Evolutionary conservation across 164 flowering plant species (phyloP).

Genomic region (Umbilicus rupestris): DNA sequence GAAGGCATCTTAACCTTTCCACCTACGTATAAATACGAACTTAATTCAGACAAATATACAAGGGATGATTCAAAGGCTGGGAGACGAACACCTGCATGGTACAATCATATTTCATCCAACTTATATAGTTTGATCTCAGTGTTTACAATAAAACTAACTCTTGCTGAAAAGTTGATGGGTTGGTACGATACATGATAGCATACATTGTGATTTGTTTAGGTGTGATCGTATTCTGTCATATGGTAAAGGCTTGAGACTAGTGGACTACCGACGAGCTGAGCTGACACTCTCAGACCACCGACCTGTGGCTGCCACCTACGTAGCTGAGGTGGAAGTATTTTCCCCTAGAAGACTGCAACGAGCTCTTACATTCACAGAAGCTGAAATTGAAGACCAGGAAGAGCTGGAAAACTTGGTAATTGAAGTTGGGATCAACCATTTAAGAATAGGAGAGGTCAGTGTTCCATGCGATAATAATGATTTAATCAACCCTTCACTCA

Average conservation of each 20-base stretch:
- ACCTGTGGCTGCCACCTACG: conserved; percentile 67
- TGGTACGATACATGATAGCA: neutral
- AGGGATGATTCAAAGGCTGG: conserved; percentile 75
- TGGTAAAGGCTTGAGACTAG: conserved; percentile 68
- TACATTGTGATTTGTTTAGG: conserved; percentile 34
- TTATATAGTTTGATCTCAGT: too few relatives aligned
- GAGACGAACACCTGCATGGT: conserved; percentile 95
- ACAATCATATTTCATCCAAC: conserved; percentile 11
- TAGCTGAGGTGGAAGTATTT: conserved; percentile 76
- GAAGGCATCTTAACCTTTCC: conserved; percentile 73
- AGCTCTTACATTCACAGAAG: conserved; percentile 75
- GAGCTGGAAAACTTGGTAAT: conserved; percentile 23
- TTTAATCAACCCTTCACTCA: neutral
- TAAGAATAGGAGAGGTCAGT: conserved; percentile 27
- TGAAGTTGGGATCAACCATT: conserved; percentile 20
- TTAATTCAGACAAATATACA: conserved; percentile 52
- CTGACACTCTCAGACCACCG: conserved; percentile 80
- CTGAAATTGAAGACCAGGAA: conserved; percentile 55
- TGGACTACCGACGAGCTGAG: conserved; percentile 60
- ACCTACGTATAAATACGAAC: conserved; percentile 88
- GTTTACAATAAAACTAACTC: too few relatives aligned
- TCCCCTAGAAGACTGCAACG: conserved; percentile 60
- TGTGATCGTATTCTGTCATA: conserved; percentile 85
- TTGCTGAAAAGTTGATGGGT: neutral
- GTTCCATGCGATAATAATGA: neutral